Percentiles rank a stretch among this genome's conserved stretches.
phyloP scores from a whole-genome alignment of 2,329 filamentous ascomycete species.

The Remersonia thermophila region DNA sequence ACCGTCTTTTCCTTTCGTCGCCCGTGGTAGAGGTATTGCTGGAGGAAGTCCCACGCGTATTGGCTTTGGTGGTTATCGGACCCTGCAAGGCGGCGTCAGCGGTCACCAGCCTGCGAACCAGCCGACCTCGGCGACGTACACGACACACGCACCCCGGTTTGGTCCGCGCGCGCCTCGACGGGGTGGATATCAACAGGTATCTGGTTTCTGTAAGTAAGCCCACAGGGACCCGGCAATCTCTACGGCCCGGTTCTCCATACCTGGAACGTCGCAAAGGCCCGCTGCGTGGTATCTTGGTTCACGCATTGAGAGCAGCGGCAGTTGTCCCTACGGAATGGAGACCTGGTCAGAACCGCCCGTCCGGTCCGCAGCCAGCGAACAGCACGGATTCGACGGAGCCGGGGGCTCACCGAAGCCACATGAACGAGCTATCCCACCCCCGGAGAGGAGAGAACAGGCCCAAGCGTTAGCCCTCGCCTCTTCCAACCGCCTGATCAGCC shows the following conservation, averaged over 20 bases:
- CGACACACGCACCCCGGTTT: slow-evolving; percentile 2
- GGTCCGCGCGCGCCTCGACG: slow-evolving; percentile 20
- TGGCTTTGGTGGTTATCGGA: slow-evolving; percentile 53
- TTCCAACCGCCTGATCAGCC: too few relatives aligned
- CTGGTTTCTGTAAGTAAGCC: slow-evolving; percentile 23
- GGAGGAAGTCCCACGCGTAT: slow-evolving; percentile 54
- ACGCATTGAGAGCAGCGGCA: slow-evolving; percentile 57
- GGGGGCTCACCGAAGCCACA: slow-evolving; percentile 16
- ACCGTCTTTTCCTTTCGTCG: slow-evolving; percentile 19
- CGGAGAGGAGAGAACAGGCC: too few relatives aligned
- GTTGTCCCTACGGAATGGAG: slow-evolving; percentile 44
- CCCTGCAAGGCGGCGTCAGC: slow-evolving; percentile 48
- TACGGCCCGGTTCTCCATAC: slow-evolving; percentile 27
- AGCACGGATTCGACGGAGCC: neutral
- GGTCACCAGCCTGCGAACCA: too few relatives aligned
- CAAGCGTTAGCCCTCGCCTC: too few relatives aligned
- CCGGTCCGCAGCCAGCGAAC: neutral
- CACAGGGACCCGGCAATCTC: neutral
- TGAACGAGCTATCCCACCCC: slow-evolving; percentile 1
- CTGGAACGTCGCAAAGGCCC: slow-evolving; percentile 54
- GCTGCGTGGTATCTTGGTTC: slow-evolving; percentile 58
- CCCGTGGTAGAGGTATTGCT: slow-evolving; percentile 29
- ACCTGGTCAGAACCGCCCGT: neutral
- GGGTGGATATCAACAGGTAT: slow-evolving; percentile 32
- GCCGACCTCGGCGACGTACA: neutral